Base-by-base conservation (phyloP, 768 basidiomycete genomes). In the Boletus fagicola region DNA sequence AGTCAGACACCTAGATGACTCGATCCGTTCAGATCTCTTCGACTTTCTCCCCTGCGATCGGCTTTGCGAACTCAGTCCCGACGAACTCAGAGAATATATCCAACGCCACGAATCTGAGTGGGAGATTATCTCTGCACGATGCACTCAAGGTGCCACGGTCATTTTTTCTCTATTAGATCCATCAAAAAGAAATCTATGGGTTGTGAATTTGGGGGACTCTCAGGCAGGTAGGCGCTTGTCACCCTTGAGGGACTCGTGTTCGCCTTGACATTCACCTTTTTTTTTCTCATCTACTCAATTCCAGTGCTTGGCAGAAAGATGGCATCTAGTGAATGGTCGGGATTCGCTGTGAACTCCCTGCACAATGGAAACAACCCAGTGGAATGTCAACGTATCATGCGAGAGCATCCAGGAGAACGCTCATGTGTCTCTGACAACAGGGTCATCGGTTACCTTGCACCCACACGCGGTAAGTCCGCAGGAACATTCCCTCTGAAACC, bases 21-120 rank as follows among this genome's bases (percentile, higher is more conserved):
- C 67, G 13, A 75, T 84, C 36, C 75, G 74, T 7, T 70, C 75
- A 13, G 78, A 76, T 35, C 75, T 84, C 60, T 64, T 75, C 28
- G 65, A 72, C 43, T 64, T 84, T 50, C 75, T 82, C 52, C 79
- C 83, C 0, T 59, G 50, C 36, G 68, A 75, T 50, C 60, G 61
- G 16, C 72, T 72, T 12, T 28, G 55, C 73, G 68, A 70, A 36
- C 62, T 81, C 58, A 75, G 72, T 30, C 72, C 78, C 49, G 68
- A 62, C 13, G 71, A 72, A 61, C 69, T 82, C 54, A 74, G 76
- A 61, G 64, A 76, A 10, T 69, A 77, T 22, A 72, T 81, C 60
- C 66, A 66, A 24, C 70, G 69, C 50, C 66, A 71, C 56, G 69
- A 73, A 49, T 68, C 68, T 31, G 68, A 73, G 31, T 80, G 76